These are phyloP conservation scores for Psilocybe sp. DNA, from an alignment of 768 basidiomycete species.

Conservation along the genomic window DNA sequence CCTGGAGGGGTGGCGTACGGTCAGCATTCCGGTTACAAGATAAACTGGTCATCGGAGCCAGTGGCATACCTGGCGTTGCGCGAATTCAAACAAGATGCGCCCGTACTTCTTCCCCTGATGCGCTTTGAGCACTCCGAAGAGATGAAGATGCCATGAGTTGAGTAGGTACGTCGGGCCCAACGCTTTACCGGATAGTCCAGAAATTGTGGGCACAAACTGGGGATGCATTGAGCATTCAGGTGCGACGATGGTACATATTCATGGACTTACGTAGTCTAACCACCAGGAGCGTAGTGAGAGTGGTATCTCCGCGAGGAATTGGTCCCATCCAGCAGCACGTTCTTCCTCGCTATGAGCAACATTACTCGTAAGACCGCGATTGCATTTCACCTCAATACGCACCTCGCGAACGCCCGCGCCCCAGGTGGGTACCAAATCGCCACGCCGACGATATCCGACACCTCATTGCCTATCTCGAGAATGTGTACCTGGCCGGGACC, in stretches of 20 bases:
- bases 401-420: slow-evolving; percentile 20
- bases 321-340: slow-evolving; percentile 23
- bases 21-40: background rate
- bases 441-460: slow-evolving; percentile 25
- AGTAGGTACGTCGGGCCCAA: slow-evolving; percentile 18
- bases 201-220: slow-evolving; percentile 22
- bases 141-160: slow-evolving; percentile 24
- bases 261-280: slow-evolving; percentile 20
- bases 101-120: slow-evolving; percentile 30
- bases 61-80: slow-evolving; percentile 20
- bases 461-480: slow-evolving; percentile 17
- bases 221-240: background rate
- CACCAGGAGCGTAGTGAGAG: slow-evolving; percentile 24
- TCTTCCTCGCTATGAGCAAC: slow-evolving; percentile 18
- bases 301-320: slow-evolving; percentile 19
- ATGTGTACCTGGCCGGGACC: slow-evolving; percentile 25
- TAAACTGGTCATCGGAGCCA: background rate
- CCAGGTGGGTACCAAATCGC: slow-evolving; percentile 31
- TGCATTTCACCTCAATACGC: background rate
- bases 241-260: background rate
- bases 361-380: background rate
- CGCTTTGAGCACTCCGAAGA: slow-evolving; percentile 25
- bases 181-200: slow-evolving; percentile 11
- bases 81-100: slow-evolving; percentile 21
- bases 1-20: slow-evolving; percentile 9